Base-by-base conservation (phyloP, 148 eudicot species). In the Chenopodium album region DNA sequence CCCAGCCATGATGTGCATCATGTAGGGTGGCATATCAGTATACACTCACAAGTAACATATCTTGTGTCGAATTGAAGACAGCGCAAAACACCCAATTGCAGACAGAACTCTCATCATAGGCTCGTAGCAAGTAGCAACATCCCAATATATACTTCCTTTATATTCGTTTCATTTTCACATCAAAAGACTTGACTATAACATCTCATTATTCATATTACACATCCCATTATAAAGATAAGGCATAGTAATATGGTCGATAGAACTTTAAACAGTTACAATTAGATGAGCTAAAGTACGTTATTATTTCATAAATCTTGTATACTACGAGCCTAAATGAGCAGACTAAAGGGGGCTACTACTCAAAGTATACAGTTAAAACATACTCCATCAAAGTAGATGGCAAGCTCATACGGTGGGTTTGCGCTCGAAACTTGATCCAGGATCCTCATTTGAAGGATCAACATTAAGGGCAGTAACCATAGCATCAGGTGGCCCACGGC, bases 401-500 rank as follows among this genome's bases (percentile, higher is more conserved):
- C 28, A 60, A 56, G 54, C 20, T 89, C 87, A 95, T 73, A 79
- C 90, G 76, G 99, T 95, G 82, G 88, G 85, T 77, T 76, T 87
- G 23, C 92, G 90, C 81, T 88, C 84, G 68, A 95, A 95, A 9
- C 86, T 85, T 10, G 85, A 32, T 54, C 98, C 99, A 9, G 95
- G 90, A 28, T 90, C 94, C 32, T 96, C 97, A 9, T 59, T 79
- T 26, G 82, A 86, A 54, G 97, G 93, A 77, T 79, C 82, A 28
- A 83, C 89, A 85, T 91, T 81, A 59, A 96, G 75, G 60, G 90
- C 90, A 23, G 98, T 96, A 16, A 92, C 98, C 85, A 87, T 85
- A 11, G 98, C 93, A 34, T 81, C 87, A 2, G 90, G 90, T 29
- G 99, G 98, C 28, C 99, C 98, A 50, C 92, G 83, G 52, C 94